phyloP scores from a whole-genome alignment of 345 rosid genomes.

The Excoecaria agallocha region DNA sequence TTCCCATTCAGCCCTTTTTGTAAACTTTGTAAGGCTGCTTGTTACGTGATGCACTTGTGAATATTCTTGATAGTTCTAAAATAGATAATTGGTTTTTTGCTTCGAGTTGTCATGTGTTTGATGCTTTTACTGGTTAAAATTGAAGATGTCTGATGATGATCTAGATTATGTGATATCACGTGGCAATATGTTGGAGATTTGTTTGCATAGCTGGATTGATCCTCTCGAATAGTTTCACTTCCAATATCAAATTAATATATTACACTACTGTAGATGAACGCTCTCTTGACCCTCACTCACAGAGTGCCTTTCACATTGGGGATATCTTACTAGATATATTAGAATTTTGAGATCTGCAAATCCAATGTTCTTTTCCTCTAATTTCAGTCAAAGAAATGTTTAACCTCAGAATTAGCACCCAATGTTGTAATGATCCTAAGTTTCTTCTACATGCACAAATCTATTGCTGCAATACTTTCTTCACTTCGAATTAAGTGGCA shows the following conservation, averaged over 20 bases:
- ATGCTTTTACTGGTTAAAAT: neutral
- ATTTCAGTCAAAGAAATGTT: neutral
- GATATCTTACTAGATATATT: neutral
- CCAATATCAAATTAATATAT: neutral
- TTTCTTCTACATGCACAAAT: neutral
- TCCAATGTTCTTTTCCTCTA: neutral
- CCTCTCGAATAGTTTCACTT: neutral
- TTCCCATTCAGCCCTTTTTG: neutral
- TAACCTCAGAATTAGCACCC: neutral
- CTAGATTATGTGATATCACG: too few relatives aligned
- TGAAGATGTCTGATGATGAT: neutral
- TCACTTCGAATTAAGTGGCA: neutral
- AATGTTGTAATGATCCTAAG: neutral
- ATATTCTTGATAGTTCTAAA: neutral
- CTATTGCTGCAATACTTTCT: neutral
- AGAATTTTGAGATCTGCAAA: neutral
- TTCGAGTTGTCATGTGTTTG: neutral
- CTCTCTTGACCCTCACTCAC: neutral
- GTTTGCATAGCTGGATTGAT: neutral
- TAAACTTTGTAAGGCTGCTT: neutral
- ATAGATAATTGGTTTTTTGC: neutral
- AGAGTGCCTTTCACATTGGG: neutral
- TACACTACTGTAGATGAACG: neutral
- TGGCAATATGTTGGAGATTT: too few relatives aligned
- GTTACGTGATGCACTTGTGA: neutral